A percentile compares a stretch with the other conserved stretches of the same genome.
Conservation (phyloP, 768 basidiomycete genomes). For the Lactarius quietus region DNA sequence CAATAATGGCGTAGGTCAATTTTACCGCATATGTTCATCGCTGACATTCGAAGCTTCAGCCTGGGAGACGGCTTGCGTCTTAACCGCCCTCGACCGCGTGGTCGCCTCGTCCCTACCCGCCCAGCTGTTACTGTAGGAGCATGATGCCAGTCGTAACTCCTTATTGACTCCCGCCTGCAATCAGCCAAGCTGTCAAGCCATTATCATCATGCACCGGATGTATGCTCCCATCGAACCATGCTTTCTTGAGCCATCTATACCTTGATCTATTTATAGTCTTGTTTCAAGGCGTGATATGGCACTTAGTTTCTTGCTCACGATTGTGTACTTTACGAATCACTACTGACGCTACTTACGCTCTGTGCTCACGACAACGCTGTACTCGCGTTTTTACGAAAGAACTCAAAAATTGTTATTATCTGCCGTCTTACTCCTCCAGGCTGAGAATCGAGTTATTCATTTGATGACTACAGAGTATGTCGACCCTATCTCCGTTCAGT, state of each 20-base stretch:
- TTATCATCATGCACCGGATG: background rate
- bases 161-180: background rate
- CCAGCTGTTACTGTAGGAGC: background rate
- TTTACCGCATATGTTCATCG: background rate
- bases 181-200: background rate
- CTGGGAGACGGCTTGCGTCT: constrained; percentile 42
- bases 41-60: constrained; percentile 28
- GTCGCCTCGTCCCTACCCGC: constrained; percentile 38
- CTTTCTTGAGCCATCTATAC: background rate
- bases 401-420: background rate
- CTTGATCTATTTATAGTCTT: constrained; percentile 1
- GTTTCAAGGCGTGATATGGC: background rate
- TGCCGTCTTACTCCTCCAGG: background rate
- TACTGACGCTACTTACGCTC: constrained; percentile 9
- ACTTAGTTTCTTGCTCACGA: constrained; percentile 20
- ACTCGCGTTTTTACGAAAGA: constrained; percentile 3
- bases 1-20: constrained; percentile 48
- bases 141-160: background rate
- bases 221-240: constrained; percentile 4
- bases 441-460: background rate
- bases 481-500: background rate
- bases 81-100: constrained; percentile 45
- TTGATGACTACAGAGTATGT: background rate
- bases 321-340: constrained; percentile 17
- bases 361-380: constrained; percentile 11